These are phyloP conservation scores for Cyberlindnera meyerae DNA, from an alignment of 805 yeast genomes.

Conservation along the genomic window DNA sequence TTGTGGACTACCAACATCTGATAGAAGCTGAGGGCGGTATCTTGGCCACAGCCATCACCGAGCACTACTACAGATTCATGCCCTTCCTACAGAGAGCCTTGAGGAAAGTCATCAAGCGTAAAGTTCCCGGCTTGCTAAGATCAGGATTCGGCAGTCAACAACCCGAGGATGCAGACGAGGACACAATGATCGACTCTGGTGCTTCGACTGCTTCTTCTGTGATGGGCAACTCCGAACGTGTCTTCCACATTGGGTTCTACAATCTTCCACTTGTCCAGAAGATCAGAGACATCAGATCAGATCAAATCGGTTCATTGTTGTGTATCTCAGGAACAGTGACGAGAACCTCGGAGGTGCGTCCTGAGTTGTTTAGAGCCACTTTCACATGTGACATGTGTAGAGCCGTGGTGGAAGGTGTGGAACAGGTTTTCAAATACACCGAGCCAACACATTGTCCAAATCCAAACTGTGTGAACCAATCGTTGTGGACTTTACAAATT, in stretches of 20 bases:
- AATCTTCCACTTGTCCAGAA: constrained; percentile 78
- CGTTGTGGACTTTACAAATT: constrained; percentile 79
- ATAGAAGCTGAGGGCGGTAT: constrained; percentile 76
- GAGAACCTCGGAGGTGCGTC: constrained; percentile 92
- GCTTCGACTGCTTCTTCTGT: constrained; percentile 38
- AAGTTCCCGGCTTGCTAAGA: constrained; percentile 68
- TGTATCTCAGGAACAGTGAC: constrained; percentile 93
- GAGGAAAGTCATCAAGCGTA: constrained; percentile 61
- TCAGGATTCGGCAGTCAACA: constrained; percentile 31
- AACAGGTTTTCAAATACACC: constrained; percentile 88
- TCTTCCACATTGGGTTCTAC: constrained; percentile 87
- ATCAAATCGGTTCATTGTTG: constrained; percentile 78
- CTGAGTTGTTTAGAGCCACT: constrained; percentile 82
- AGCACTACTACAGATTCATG: constrained; percentile 87
- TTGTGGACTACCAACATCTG: constrained; percentile 80
- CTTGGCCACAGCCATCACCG: constrained; percentile 81
- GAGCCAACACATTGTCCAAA: constrained; percentile 92
- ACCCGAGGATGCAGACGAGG: constrained; percentile 12
- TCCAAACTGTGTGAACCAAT: constrained; percentile 82
- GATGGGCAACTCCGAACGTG: constrained; percentile 53
- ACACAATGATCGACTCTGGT: constrained; percentile 25
- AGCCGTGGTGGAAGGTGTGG: constrained; percentile 81
- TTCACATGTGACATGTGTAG: constrained; percentile 88
- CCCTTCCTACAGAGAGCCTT: constrained; percentile 80
- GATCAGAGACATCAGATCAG: constrained; percentile 87